Conservation (phyloP, 179 eudicot genomes). For the Corrigiola litoralis region DNA sequence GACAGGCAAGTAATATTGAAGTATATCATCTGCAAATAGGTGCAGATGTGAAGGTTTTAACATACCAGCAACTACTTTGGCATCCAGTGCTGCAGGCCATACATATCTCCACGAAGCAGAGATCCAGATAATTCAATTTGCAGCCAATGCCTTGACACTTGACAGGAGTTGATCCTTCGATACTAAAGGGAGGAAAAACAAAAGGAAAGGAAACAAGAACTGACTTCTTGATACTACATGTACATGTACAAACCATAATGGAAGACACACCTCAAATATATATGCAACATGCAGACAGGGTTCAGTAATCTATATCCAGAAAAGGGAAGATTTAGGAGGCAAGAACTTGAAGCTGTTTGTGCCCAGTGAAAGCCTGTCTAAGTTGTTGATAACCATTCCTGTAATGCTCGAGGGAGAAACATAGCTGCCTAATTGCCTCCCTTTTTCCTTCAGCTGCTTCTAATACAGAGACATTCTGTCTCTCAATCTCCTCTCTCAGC, state of each 20-base stretch:
- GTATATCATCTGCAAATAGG: neutral
- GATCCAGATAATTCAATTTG: neutral
- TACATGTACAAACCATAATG: constrained; percentile 1
- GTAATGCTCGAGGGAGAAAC: constrained; percentile 81
- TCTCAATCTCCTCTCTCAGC: constrained; percentile 45
- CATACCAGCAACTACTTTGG: neutral
- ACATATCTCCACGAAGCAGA: constrained; percentile 2
- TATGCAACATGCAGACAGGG: neutral
- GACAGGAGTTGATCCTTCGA: neutral
- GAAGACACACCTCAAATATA: neutral
- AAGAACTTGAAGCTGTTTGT: constrained; percentile 43
- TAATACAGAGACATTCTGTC: constrained; percentile 32
- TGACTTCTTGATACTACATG: constrained; percentile 4
- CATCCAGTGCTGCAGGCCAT: neutral
- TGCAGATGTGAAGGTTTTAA: neutral
- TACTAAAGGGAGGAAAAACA: neutral
- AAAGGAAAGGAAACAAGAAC: neutral
- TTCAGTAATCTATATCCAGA: neutral
- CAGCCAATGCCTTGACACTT: neutral
- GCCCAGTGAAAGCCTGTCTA: constrained; percentile 50
- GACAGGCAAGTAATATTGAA: too few species aligned
- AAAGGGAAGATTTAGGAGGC: constrained; percentile 25
- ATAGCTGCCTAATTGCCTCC: constrained; percentile 81
- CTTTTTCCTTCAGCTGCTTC: constrained; percentile 79
- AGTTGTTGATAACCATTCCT: constrained; percentile 54